Percentiles rank a stretch among this genome's conserved stretches.
phyloP scores from a whole-genome alignment of 2,329 filamentous ascomycete species.

The Emergomyces africanus region DNA sequence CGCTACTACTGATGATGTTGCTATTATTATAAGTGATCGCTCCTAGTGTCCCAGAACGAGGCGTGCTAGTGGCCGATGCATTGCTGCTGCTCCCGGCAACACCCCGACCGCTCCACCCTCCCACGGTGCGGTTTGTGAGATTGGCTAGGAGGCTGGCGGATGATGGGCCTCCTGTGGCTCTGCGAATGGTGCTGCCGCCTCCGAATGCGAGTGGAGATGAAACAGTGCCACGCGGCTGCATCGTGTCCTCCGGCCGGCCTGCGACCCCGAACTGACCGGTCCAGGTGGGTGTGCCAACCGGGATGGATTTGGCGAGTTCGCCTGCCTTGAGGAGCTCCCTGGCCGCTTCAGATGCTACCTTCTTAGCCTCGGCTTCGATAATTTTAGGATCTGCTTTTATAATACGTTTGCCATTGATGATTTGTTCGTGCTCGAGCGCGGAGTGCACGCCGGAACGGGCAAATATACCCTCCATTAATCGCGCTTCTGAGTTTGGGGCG shows the following conservation, averaged over 20 bases:
- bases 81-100: constrained; percentile 12
- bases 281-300: constrained; percentile 84
- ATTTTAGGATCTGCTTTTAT: constrained; percentile 63
- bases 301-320: constrained; percentile 57
- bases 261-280: constrained; percentile 72
- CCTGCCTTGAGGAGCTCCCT: constrained; percentile 60
- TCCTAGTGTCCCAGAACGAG: constrained; percentile 23
- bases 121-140: constrained; percentile 19
- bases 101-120: constrained; percentile 1
- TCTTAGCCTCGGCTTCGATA: constrained; percentile 68
- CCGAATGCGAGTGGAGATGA: constrained; percentile 10
- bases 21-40: constrained; percentile 11
- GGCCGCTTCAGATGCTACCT: constrained; percentile 65
- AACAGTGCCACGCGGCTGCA: background rate
- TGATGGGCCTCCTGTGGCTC: constrained; percentile 25
- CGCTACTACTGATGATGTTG: too few species aligned
- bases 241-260: constrained; percentile 47
- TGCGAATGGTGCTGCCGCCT: constrained; percentile 23
- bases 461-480: constrained; percentile 82
- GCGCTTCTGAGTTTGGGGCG: constrained; percentile 45
- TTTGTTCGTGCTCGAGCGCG: constrained; percentile 86
- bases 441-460: constrained; percentile 74
- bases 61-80: constrained; percentile 32
- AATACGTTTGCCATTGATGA: constrained; percentile 63
- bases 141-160: constrained; percentile 29